phyloP scores from a whole-genome alignment of 78 protist genomes.

The Dictyostelium purpureum region DNA sequence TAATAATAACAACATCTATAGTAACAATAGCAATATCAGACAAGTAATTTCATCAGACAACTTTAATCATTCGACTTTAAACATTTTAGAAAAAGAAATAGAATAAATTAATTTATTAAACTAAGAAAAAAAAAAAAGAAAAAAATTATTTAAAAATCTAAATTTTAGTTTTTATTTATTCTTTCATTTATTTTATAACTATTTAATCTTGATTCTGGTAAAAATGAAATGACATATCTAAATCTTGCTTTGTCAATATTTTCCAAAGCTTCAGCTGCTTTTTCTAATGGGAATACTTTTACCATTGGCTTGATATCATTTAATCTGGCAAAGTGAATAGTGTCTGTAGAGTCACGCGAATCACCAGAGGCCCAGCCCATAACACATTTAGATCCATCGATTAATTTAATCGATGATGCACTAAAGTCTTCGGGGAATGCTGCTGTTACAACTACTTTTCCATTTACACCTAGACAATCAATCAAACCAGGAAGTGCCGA shows the following conservation, averaged over 20 bases:
- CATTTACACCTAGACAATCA: neutral
- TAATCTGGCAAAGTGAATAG: neutral
- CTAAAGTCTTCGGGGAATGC: neutral
- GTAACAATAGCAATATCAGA: no score
- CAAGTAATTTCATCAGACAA: no score
- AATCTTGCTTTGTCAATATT: conserved; percentile 7
- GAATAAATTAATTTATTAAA: no score
- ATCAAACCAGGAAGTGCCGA: neutral
- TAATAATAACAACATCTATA: neutral
- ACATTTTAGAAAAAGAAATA: no score
- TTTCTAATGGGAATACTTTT: neutral
- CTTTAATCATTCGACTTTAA: no score
- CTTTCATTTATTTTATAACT: no score
- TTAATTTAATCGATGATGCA: neutral
- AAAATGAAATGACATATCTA: neutral
- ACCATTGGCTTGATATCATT: neutral
- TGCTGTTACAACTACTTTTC: neutral
- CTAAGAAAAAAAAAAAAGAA: no score
- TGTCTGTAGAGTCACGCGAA: neutral
- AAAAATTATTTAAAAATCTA: no score
- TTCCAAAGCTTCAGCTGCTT: neutral
- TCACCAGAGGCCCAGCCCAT: neutral
- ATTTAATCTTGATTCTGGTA: no score
- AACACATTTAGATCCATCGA: neutral
- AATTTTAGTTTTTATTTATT: no score